Evolutionary conservation across 208 protist genomes (phyloP), one percentile per base, ranked within the genome.

Genomic region (Trypanosoma caninum): DNA sequence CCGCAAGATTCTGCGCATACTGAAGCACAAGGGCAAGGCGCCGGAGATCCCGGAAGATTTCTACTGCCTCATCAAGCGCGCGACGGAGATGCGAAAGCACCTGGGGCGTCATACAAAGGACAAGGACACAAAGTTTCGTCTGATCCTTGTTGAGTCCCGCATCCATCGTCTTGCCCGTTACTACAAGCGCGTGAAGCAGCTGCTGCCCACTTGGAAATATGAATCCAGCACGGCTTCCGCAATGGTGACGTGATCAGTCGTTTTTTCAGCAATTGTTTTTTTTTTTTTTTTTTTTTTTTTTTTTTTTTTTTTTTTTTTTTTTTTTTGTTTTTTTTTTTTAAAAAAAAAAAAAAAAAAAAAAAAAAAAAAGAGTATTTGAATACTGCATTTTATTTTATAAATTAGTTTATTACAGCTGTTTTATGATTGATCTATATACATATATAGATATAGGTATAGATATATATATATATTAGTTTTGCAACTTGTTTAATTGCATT

Each of bases 1-100:
- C 51, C 90, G 78, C 72, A 99, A 99, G 91, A 99, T 99, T 65
- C 87, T 99, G 50, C 97, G 99, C 76, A 99, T 99, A 66, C 95
- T 99, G 20, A 99, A 99, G 85, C 93, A 97, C 72, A 98, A 98
- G 62, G 98, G 98, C 66, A 82, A 99, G 22, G 98, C 99, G 44
- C 99, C 99, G 42, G 93, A 99, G 74, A 95, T 99, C 69, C 99
- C 99, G 45, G 99, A 99, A 92, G 99, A 99, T 79, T 86, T 99
- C 25, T 99, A 99, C 95, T 94, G 87, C 90, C 91, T 99, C 13
- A 99, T 99, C 77, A 99, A 99, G 91, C 99, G 99, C 72, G 99
- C 99, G 48, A 98, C 99, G 34, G 74, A 90, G 75, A 97, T 99
- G 78, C 98, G 99, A 88, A 99, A 99, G 88, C 99, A 99, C 91